These are phyloP conservation scores for Dipodascus albidus DNA, from an alignment of 805 yeast genomes.

Conservation along the genomic window DNA sequence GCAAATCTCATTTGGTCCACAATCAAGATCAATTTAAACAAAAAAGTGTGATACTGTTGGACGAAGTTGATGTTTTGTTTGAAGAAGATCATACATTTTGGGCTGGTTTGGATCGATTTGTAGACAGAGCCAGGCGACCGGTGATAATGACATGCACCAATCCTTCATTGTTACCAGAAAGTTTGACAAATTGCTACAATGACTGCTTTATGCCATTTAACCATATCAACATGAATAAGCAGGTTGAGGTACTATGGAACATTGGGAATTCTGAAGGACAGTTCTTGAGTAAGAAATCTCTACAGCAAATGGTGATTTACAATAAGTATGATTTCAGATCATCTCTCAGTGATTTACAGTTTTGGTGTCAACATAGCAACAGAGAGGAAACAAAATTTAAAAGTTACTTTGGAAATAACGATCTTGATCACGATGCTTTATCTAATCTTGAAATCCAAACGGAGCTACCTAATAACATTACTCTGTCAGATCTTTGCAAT, in stretches of 20 bases:
- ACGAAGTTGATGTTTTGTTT: slow-evolving; percentile 75
- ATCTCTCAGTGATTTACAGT: slow-evolving; percentile 21
- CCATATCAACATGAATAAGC: slow-evolving; percentile 9
- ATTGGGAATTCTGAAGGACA: slow-evolving; percentile 29
- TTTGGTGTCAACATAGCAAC: slow-evolving; percentile 24
- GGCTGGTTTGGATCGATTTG: slow-evolving; percentile 51
- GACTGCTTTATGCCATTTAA: slow-evolving; percentile 28
- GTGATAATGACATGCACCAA: slow-evolving; percentile 49
- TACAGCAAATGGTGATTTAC: slow-evolving; percentile 13
- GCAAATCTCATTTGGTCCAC: slow-evolving; percentile 75
- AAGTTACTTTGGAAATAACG: slow-evolving; percentile 6
- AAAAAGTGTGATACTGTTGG: slow-evolving; percentile 49
- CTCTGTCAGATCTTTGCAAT: background rate
- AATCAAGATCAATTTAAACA: background rate
- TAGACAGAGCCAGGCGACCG: slow-evolving; percentile 56
- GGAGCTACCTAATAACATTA: background rate
- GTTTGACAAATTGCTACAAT: slow-evolving; percentile 17
- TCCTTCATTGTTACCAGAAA: slow-evolving; percentile 3
- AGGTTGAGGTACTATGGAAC: slow-evolving; percentile 20
- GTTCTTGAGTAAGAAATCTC: slow-evolving; percentile 11
- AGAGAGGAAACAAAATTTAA: background rate
- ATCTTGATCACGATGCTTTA: slow-evolving; percentile 16
- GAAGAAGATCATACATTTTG: slow-evolving; percentile 75
- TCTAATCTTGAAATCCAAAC: background rate
- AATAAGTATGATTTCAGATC: slow-evolving; percentile 21